Evolutionary conservation across 148 eudicot genomes (phyloP).

Genomic region (Rhododendron simsii): DNA sequence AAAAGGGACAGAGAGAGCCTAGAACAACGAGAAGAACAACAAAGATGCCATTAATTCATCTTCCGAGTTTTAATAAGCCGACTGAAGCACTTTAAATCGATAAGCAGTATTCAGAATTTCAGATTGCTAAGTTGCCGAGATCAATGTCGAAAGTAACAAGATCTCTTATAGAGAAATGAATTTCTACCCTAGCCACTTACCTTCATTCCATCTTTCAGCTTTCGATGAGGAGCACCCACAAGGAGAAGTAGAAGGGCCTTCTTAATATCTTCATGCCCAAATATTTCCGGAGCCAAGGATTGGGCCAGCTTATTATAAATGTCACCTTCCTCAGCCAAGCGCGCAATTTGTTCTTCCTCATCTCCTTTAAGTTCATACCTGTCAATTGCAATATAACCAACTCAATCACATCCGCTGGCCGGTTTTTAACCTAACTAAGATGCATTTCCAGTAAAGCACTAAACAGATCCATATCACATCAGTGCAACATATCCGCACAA

Average conservation of each 20-base stretch:
- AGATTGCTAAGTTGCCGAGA: background rate
- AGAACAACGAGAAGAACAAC: background rate
- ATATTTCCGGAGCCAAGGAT: conserved; percentile 95
- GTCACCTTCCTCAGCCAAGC: conserved; percentile 95
- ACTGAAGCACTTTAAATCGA: conserved; percentile 2
- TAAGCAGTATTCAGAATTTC: background rate
- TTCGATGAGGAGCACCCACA: conserved; percentile 95
- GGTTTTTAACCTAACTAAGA: background rate
- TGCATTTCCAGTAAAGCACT: background rate
- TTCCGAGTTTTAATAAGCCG: background rate
- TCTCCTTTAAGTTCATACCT: conserved; percentile 87
- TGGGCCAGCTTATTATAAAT: conserved; percentile 83
- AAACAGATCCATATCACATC: background rate
- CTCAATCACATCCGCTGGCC: background rate
- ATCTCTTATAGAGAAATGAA: background rate
- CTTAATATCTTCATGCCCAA: conserved; percentile 97
- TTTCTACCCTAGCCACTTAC: conserved; percentile 27
- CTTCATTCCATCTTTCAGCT: conserved; percentile 96
- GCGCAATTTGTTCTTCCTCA: conserved; percentile 90
- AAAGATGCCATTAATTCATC: background rate
- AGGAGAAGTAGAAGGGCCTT: conserved; percentile 94
- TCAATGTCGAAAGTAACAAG: background rate
- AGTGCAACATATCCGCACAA: background rate
- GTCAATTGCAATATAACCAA: conserved; percentile 9
- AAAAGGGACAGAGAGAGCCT: background rate